phyloP scores from a whole-genome alignment of 2,329 filamentous ascomycete genomes.

The Dothideomycetidae sp. region DNA sequence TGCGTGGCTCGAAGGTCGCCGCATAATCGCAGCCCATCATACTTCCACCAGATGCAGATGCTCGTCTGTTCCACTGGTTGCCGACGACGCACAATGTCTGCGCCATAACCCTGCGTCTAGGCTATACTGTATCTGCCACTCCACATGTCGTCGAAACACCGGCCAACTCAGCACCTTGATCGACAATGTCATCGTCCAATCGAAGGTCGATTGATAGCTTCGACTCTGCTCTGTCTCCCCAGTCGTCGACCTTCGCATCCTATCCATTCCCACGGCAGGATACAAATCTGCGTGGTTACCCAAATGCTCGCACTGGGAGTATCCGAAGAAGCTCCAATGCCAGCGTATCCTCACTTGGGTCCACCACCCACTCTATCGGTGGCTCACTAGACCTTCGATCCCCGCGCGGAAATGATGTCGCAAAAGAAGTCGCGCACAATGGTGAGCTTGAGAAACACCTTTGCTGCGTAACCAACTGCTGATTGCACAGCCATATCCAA shows the following conservation, averaged over 20 bases:
- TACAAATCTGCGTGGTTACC: slow-evolving; percentile 12
- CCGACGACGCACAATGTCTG: no score
- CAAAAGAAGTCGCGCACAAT: slow-evolving; percentile 70
- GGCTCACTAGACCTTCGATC: slow-evolving; percentile 63
- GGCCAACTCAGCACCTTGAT: slow-evolving; percentile 4
- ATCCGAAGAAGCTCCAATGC: slow-evolving; percentile 58
- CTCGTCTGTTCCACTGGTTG: no score
- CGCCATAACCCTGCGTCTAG: no score
- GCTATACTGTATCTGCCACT: slow-evolving; percentile 12
- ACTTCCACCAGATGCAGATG: no score
- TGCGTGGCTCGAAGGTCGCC: no score
- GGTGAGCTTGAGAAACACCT: slow-evolving; percentile 33
- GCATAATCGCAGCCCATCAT: no score
- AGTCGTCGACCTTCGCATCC: slow-evolving; percentile 25
- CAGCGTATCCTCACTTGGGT: slow-evolving; percentile 54
- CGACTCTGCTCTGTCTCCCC: slow-evolving; percentile 29
- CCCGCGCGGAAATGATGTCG: slow-evolving; percentile 40
- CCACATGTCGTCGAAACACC: slow-evolving; percentile 14
- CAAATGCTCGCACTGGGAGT: slow-evolving; percentile 27
- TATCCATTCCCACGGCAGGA: slow-evolving; percentile 48
- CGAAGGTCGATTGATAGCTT: slow-evolving; percentile 36
- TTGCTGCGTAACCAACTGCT: slow-evolving; percentile 7
- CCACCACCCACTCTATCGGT: slow-evolving; percentile 48
- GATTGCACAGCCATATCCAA: slow-evolving; percentile 63
- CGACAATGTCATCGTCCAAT: slow-evolving; percentile 29